A percentile compares a stretch with the other conserved stretches of the same genome.
Evolutionary conservation across 305 asterid species (phyloP).

Genomic region (Salvia sclarea): DNA sequence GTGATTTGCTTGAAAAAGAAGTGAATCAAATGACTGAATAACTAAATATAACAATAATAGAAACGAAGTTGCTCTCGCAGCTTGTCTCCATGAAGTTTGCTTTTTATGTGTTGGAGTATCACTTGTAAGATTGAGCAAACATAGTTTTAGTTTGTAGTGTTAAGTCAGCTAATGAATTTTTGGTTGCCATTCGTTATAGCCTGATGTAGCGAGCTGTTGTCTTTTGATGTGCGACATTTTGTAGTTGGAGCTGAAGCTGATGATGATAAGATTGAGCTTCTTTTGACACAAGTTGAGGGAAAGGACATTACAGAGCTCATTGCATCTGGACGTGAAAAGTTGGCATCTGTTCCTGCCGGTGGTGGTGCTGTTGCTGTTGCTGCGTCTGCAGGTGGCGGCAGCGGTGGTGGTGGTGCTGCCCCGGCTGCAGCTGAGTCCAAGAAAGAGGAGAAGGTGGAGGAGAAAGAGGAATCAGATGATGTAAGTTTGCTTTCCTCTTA

Average conservation of each 20-base stretch:
- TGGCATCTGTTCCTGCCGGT: conserved; percentile 67
- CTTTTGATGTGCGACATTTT: neutral
- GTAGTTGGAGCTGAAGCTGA: conserved; percentile 55
- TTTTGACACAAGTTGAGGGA: conserved; percentile 49
- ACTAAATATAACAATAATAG: too few relatives aligned
- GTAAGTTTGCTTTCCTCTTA: conserved; percentile 30
- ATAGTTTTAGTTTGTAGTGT: neutral
- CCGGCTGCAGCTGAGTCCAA: conserved; percentile 57
- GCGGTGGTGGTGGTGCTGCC: conserved; percentile 39
- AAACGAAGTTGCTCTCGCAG: too few relatives aligned
- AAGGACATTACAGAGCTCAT: conserved; percentile 59
- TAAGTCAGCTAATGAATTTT: neutral
- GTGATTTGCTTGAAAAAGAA: too few relatives aligned
- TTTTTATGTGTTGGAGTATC: neutral
- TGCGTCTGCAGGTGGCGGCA: conserved; percentile 35
- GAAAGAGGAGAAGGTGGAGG: conserved; percentile 57
- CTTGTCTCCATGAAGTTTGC: too few relatives aligned
- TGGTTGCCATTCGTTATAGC: neutral
- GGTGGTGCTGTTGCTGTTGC: conserved; percentile 51
- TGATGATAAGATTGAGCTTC: conserved; percentile 44
- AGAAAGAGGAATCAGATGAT: conserved; percentile 58
- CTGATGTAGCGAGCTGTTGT: too few relatives aligned
- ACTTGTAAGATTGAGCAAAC: neutral
- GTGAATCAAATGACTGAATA: too few relatives aligned
- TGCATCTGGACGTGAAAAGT: conserved; percentile 61